phyloP scores from a whole-genome alignment of 768 basidiomycete species.

The Trametes cinnabarina region DNA sequence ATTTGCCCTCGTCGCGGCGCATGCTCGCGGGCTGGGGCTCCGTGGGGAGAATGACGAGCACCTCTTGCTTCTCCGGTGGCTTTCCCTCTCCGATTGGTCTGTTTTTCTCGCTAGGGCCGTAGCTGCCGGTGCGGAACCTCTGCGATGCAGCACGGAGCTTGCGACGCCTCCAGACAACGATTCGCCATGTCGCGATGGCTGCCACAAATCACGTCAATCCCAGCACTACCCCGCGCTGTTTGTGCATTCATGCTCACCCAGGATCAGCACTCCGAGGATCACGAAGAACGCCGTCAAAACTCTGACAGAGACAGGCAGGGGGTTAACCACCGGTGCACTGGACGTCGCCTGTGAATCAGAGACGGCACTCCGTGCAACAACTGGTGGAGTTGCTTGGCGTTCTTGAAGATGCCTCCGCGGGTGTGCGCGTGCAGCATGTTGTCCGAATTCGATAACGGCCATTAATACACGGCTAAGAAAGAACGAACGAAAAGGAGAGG shows the following conservation, averaged over 20 bases:
- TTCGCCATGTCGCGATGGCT: conserved; percentile 21
- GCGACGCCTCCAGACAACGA: conserved; percentile 20
- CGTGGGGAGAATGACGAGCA: conserved; percentile 18
- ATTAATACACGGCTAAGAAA: conserved; percentile 14
- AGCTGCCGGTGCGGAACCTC: conserved; percentile 17
- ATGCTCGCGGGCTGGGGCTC: conserved; percentile 16
- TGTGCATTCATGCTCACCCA: conserved; percentile 9
- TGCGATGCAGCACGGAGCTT: conserved; percentile 15
- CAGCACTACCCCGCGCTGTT: not conserved
- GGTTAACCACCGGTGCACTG: conserved; percentile 4
- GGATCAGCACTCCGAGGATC: conserved; percentile 19
- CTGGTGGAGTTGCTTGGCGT: not conserved
- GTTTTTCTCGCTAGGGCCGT: conserved; percentile 17
- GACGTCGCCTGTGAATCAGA: not conserved
- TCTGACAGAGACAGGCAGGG: conserved; percentile 14
- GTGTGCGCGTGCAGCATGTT: conserved; percentile 4
- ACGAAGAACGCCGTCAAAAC: conserved; percentile 20
- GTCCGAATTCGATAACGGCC: conserved; percentile 11
- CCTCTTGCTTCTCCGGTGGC: conserved; percentile 17
- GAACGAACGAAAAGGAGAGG: conserved; percentile 5
- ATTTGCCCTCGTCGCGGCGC: conserved; percentile 9
- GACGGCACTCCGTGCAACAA: conserved; percentile 1
- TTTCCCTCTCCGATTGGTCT: conserved; percentile 15
- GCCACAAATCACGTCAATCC: not conserved
- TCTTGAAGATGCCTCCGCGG: not conserved